A percentile compares a stretch with the other conserved stretches of the same genome.
These are phyloP conservation scores for Paramecium sonneborni DNA, from an alignment of 73 alveolate genomes.

Conservation along the genomic window DNA sequence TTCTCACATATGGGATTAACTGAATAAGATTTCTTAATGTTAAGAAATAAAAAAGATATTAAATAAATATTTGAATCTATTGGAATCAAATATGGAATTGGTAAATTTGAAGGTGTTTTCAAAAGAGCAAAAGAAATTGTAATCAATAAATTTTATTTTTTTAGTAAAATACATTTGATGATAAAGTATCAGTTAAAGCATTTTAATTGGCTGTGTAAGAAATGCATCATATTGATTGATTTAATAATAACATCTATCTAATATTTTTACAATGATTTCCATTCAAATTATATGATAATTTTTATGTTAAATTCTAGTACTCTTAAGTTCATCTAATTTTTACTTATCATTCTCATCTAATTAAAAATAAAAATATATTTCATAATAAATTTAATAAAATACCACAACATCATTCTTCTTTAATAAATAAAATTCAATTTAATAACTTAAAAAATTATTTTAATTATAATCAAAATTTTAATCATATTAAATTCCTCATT, in stretches of 20 bases:
- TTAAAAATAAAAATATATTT: no score
- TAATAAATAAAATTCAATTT: no score
- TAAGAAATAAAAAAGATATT: constrained; percentile 52
- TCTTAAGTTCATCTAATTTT: no score
- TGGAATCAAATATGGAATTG: constrained; percentile 56
- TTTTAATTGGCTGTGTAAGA: constrained; percentile 38
- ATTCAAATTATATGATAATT: neutral
- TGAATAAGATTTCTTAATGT: constrained; percentile 40
- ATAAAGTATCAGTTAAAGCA: constrained; percentile 53
- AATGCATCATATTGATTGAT: constrained; percentile 53
- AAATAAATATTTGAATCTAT: constrained; percentile 58
- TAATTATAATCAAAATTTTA: no score
- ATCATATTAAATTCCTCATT: no score
- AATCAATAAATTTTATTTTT: neutral
- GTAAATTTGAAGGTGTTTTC: constrained; percentile 63
- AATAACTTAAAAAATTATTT: no score
- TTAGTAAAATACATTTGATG: neutral
- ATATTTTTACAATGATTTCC: neutral
- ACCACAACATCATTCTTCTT: no score
- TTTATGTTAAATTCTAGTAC: no score
- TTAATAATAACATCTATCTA: neutral
- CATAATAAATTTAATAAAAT: no score
- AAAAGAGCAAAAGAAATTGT: constrained; percentile 60
- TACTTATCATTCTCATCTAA: no score
- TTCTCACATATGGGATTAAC: constrained; percentile 55